Evolutionary conservation across 768 basidiomycete genomes (phyloP).

Genomic region (Boletus bicolor): DNA sequence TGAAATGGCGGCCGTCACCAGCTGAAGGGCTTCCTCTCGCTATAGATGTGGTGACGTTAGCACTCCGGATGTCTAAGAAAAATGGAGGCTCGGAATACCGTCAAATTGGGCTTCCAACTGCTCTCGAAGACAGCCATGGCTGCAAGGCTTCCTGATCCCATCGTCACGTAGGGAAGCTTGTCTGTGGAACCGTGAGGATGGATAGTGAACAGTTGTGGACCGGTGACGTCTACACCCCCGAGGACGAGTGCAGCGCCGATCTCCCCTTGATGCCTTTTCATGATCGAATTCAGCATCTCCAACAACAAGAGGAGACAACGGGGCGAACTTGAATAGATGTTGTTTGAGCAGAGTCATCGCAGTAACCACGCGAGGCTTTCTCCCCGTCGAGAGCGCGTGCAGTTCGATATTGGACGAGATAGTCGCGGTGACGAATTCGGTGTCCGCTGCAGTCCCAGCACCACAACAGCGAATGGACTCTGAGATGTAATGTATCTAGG

Average conservation of each 20-base stretch:
- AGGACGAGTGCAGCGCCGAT: constrained; percentile 95
- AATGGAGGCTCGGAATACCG: constrained; percentile 43
- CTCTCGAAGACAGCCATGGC: constrained; percentile 99
- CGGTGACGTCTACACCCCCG: constrained; percentile 93
- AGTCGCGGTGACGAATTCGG: constrained; percentile 90
- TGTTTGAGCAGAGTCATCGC: constrained; percentile 99
- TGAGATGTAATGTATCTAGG: constrained; percentile 93
- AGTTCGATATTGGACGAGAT: constrained; percentile 97
- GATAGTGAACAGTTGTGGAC: constrained; percentile 93
- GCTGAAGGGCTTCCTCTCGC: constrained; percentile 75
- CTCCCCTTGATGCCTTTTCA: constrained; percentile 80
- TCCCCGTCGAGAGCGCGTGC: constrained; percentile 83
- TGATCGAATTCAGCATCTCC: neutral
- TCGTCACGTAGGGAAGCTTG: constrained; percentile 97
- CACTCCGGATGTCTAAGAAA: neutral
- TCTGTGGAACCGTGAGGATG: constrained; percentile 97
- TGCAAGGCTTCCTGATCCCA: constrained; percentile 95
- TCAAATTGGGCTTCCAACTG: constrained; percentile 77
- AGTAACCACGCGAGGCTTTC: constrained; percentile 91
- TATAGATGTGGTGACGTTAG: constrained; percentile 31
- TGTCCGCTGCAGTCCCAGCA: constrained; percentile 98
- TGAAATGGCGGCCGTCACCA: constrained; percentile 84
- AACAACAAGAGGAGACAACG: neutral
- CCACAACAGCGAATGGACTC: constrained; percentile 97
- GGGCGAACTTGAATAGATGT: constrained; percentile 78